These are phyloP conservation scores for Globisporangium recalcitrans DNA, from an alignment of 352 stramenopile genomes.

Conservation along the genomic window DNA sequence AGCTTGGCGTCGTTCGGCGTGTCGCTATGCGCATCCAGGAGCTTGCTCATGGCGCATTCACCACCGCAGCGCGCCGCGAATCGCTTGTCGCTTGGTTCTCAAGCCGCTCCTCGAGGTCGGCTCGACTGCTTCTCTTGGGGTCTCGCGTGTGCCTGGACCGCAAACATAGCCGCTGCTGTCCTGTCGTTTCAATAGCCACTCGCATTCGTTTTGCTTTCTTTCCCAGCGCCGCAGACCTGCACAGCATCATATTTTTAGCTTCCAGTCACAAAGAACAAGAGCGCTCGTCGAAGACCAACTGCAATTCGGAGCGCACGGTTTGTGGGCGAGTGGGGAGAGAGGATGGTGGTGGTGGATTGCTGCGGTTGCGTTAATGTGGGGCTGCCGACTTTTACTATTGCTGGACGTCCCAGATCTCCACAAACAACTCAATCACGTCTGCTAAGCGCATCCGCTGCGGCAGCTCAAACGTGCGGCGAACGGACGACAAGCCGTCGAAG, in stretches of 20 bases:
- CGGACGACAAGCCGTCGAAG: conserved; percentile 79
- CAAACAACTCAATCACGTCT: conserved; percentile 84
- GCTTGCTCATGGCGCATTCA: conserved; percentile 17
- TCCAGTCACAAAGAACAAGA: background rate
- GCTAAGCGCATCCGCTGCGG: conserved; percentile 80
- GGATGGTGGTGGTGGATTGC: conserved; percentile 4
- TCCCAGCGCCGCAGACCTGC: background rate
- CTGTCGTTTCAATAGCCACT: conserved; percentile 8
- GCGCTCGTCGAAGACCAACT: background rate
- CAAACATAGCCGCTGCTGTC: background rate
- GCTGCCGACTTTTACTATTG: conserved; percentile 28
- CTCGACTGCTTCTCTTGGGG: background rate
- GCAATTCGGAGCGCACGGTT: background rate
- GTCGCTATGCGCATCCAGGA: conserved; percentile 13
- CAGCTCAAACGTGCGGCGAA: conserved; percentile 84
- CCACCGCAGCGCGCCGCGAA: background rate
- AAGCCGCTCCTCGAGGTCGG: background rate
- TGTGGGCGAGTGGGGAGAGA: background rate
- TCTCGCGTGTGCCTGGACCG: background rate
- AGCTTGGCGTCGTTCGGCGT: conserved; percentile 35
- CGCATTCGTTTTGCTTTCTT: conserved; percentile 11
- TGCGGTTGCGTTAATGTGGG: conserved; percentile 8
- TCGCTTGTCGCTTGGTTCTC: background rate
- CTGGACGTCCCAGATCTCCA: conserved; percentile 88
- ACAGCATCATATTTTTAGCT: conserved; percentile 10